phyloP scores from a whole-genome alignment of 2,329 filamentous ascomycete genomes.

The Penicillium occitanis region DNA sequence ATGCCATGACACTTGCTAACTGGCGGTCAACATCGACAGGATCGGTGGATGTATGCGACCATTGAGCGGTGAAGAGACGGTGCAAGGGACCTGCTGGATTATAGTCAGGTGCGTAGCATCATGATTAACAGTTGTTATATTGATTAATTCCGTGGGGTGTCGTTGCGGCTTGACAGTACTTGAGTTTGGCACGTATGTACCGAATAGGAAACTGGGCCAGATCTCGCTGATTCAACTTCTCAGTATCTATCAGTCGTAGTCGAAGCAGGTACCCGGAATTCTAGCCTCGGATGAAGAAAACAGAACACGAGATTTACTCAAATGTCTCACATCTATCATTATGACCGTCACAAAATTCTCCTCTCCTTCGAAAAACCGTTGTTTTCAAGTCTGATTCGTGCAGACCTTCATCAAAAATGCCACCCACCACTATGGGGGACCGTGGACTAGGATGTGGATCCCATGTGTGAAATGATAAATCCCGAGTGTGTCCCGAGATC shows the following conservation, averaged over 20 bases:
- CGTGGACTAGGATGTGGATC: slow-evolving; percentile 8
- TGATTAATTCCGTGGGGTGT: neutral
- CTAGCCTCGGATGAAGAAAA: neutral
- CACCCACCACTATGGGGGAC: neutral
- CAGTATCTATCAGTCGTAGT: neutral
- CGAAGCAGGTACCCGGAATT: slow-evolving; percentile 11
- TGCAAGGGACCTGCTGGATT: neutral
- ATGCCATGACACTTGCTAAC: neutral
- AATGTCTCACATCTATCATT: neutral
- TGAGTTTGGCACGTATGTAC: neutral
- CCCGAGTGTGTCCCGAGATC: slow-evolving; percentile 6
- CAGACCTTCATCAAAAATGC: neutral
- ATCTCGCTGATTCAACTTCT: neutral
- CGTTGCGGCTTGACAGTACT: neutral
- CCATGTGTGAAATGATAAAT: neutral
- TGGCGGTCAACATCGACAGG: slow-evolving; percentile 3
- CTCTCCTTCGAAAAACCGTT: neutral
- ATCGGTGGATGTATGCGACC: neutral
- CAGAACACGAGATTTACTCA: neutral
- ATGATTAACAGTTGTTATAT: too few relatives aligned
- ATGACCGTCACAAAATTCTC: neutral
- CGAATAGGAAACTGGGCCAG: neutral
- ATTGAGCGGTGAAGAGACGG: slow-evolving; percentile 6
- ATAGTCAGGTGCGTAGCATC: neutral
- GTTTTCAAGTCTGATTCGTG: neutral